Conservation (phyloP, 768 basidiomycete species). For the Postia placenta region DNA sequence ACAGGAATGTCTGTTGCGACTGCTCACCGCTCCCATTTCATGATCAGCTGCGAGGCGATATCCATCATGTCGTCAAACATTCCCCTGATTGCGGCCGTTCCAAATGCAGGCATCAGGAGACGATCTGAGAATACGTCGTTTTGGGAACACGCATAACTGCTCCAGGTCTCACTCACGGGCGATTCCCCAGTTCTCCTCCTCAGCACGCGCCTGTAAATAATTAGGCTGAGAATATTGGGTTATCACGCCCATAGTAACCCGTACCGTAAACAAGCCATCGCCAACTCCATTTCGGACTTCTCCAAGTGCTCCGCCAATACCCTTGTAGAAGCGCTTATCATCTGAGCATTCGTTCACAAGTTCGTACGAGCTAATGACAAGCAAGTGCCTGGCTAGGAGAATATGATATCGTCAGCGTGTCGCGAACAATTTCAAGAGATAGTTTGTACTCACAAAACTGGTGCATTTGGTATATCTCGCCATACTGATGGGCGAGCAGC, state of each 20-base stretch:
- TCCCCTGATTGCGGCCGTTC: constrained; percentile 33
- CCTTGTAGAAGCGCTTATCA: constrained; percentile 37
- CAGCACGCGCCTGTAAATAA: constrained; percentile 25
- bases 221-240: not conserved
- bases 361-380: constrained; percentile 29
- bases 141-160: not conserved
- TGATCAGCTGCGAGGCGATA: constrained; percentile 35
- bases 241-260: not conserved
- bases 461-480: constrained; percentile 35
- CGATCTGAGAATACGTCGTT: constrained; percentile 23
- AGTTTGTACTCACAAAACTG: constrained; percentile 29
- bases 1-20: no score
- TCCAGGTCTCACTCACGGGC: constrained; percentile 25
- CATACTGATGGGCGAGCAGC: constrained; percentile 34
- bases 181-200: constrained; percentile 42
- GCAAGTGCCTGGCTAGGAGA: constrained; percentile 20
- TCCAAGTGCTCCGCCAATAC: constrained; percentile 25
- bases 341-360: constrained; percentile 37
- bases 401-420: not conserved
- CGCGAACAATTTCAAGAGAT: not conserved
- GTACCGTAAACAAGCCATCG: constrained; percentile 37
- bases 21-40: constrained; percentile 37
- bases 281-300: constrained; percentile 32
- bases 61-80: constrained; percentile 48
- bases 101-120: constrained; percentile 37